Evolutionary conservation across 306 rosid species (phyloP).

Genomic region (Glycyrrhiza uralensis): DNA sequence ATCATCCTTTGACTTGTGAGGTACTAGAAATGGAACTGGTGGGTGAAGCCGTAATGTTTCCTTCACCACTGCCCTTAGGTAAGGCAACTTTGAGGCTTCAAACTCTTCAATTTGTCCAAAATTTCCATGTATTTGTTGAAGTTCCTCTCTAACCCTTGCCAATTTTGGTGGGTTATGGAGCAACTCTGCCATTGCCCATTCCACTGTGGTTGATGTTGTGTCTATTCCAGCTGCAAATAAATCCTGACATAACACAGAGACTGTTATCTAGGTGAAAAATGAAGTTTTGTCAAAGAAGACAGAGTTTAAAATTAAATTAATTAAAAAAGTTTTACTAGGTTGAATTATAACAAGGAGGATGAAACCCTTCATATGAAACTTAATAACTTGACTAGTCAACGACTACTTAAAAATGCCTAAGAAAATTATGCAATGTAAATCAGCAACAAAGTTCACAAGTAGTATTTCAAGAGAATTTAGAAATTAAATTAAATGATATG

Average conservation of each 20-base stretch:
- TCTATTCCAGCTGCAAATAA: conserved; percentile 33
- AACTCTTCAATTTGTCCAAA: not conserved
- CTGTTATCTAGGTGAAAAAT: too few species aligned
- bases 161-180: conserved; percentile 8
- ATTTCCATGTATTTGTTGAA: not conserved
- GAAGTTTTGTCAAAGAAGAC: too few species aligned
- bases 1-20: not conserved
- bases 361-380: too few species aligned
- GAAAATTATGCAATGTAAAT: too few species aligned
- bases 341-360: too few species aligned
- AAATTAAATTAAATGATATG: too few species aligned
- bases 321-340: too few species aligned
- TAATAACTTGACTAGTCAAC: too few species aligned
- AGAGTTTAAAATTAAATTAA: too few species aligned
- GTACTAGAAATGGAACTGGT: conserved; percentile 25
- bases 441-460: too few species aligned
- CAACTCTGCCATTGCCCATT: conserved; percentile 31
- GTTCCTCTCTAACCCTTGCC: conserved; percentile 1
- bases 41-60: conserved; percentile 34
- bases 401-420: too few species aligned
- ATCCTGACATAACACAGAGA: conserved; percentile 5
- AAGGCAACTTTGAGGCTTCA: conserved; percentile 14
- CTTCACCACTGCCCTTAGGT: conserved; percentile 13
- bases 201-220: conserved; percentile 21
- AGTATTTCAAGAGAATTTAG: too few species aligned